Base-by-base conservation (phyloP, 257 asterid genomes). In the Datura wrightii region DNA sequence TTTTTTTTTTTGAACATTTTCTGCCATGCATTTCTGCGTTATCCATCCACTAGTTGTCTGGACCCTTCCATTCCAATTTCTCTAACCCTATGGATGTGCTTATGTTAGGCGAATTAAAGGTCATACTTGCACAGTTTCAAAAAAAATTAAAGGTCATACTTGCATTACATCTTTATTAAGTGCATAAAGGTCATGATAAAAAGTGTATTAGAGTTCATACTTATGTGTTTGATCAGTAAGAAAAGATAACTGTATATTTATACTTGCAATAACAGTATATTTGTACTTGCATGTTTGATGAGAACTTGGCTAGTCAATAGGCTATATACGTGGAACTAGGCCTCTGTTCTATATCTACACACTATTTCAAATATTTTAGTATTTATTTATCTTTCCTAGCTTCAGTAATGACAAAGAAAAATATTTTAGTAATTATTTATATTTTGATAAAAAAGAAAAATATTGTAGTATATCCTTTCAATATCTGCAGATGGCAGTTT, bases 281-380 rank as follows among this genome's bases (percentile, higher is more conserved):
- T 24, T 24, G 31, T 72, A 72, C 80, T 72, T 46, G 37, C 80
- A 72, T 46, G 42, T 14, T 72, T 46, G 42, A 19, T 19, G 80
- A 46, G 59, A 72, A 72, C 3, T 72, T 58, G 5, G 10, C 58
- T 19, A 72, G 41, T 72, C 56, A 72, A 31, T 44, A 71, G 19
- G 37, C 79, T 44, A 44, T 71, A 1, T 71, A 24, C 34, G 4
- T 9, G 37, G 79, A 5, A 44, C 39, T 71, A 10, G n/a, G 56
- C 58, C 18, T 6, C 55, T 72, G 39, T 72, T 72, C 0, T 11
- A n/a, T 9, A 72, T 15, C 41, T 46, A 72, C 59, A 3, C 42
- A 46, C 37, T 46, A 19, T 5, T 72, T 72, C 19, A 72, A 10
- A 46, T 72, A 19, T 10, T 72, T 41, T 3, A 5, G 59, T 24